phyloP scores from a whole-genome alignment of 2,329 filamentous ascomycete species.

The Arthroderma sp. region DNA sequence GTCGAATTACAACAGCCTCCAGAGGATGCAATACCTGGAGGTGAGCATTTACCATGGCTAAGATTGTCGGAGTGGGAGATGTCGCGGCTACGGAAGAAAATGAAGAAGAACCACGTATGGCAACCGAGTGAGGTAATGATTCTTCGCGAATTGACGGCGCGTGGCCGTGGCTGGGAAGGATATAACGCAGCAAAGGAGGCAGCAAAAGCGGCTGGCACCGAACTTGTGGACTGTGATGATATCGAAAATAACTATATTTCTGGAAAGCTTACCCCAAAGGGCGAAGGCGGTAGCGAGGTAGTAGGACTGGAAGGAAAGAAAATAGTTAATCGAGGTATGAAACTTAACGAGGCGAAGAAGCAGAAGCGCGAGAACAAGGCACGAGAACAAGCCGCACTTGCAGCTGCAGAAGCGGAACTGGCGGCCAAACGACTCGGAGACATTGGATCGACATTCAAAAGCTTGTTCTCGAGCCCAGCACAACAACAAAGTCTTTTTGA shows the following conservation, averaged over 20 bases:
- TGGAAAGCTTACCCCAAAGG: constrained; percentile 27
- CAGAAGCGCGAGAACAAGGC: constrained; percentile 42
- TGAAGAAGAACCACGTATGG: constrained; percentile 62
- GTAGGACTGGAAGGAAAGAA: constrained; percentile 35
- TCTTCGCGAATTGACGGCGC: constrained; percentile 46
- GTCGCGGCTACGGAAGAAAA: constrained; percentile 51
- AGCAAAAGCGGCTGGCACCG: constrained; percentile 38
- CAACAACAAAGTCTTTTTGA: constrained; percentile 11
- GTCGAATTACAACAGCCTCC: constrained; percentile 47
- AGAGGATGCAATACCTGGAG: constrained; percentile 45
- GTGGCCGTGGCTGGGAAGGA: constrained; percentile 41
- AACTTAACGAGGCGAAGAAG: constrained; percentile 49
- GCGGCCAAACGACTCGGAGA: constrained; percentile 26
- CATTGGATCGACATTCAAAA: constrained; percentile 26
- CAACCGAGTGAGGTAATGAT: constrained; percentile 55
- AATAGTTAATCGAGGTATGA: constrained; percentile 46
- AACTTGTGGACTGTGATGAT: constrained; percentile 45
- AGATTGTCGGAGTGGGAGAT: constrained; percentile 55
- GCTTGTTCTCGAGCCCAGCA: constrained; percentile 19
- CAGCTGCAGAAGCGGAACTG: constrained; percentile 25
- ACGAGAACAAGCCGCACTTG: constrained; percentile 34
- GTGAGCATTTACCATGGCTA: constrained; percentile 49
- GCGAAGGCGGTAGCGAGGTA: constrained; percentile 24
- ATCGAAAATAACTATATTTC: constrained; percentile 25
- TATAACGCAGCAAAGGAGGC: constrained; percentile 37